Conservation (phyloP, 108 stramenopile species). For the Fistulifera solaris region DNA sequence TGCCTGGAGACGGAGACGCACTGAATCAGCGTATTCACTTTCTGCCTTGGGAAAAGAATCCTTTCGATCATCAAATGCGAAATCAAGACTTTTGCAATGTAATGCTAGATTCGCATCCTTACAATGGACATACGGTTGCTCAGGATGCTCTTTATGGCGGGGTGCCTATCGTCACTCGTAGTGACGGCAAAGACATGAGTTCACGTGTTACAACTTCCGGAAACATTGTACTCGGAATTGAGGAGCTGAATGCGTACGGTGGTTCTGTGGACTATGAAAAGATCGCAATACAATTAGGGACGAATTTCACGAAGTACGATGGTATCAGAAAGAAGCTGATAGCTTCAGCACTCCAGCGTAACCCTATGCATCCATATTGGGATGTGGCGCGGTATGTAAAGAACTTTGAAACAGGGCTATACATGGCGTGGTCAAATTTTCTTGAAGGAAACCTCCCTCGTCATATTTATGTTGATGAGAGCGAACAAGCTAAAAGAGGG, state of each 20-base stretch:
- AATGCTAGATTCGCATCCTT: constrained; percentile 78
- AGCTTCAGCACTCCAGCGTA: constrained; percentile 53
- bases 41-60: constrained; percentile 69
- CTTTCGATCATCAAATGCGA: constrained; percentile 75
- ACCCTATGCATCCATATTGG: constrained; percentile 86
- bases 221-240: constrained; percentile 66
- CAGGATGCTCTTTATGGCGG: constrained; percentile 78
- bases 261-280: constrained; percentile 55
- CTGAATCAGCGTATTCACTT: constrained; percentile 65
- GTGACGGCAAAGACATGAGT: constrained; percentile 78
- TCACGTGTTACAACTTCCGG: constrained; percentile 72
- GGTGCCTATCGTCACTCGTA: constrained; percentile 75
- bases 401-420: constrained; percentile 57
- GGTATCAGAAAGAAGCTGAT: constrained; percentile 43
- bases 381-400: constrained; percentile 73
- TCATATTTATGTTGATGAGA: constrained; percentile 46
- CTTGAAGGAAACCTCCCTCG: constrained; percentile 33
- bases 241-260: constrained; percentile 64
- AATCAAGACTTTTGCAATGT: constrained; percentile 73
- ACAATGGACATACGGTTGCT: constrained; percentile 82
- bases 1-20: constrained; percentile 37
- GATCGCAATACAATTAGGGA: constrained; percentile 62
- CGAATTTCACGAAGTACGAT: constrained; percentile 33
- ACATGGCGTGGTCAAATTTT: constrained; percentile 51
- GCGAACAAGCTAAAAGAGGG: constrained; percentile 25